Evolutionary conservation across 1,284 basidiomycete species (phyloP).

Genomic region (Microbotryum violaceum): DNA sequence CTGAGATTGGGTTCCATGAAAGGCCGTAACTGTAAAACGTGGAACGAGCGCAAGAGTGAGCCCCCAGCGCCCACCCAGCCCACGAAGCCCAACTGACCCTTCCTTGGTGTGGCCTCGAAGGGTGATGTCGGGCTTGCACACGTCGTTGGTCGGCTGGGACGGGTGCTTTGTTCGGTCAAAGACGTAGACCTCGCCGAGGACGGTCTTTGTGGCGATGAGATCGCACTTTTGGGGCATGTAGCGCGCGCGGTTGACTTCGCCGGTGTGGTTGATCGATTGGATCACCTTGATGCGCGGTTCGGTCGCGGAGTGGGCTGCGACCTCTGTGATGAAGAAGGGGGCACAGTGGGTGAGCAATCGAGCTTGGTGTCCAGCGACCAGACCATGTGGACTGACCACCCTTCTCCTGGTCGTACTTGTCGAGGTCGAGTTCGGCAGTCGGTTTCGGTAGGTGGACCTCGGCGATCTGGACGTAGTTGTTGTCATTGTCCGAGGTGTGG

Average conservation of each 20-base stretch:
- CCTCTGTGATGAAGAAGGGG: slow-evolving; percentile 47
- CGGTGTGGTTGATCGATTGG: slow-evolving; percentile 91
- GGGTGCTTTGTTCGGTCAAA: slow-evolving; percentile 98
- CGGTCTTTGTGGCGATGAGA: slow-evolving; percentile 88
- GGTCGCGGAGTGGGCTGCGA: slow-evolving; percentile 76
- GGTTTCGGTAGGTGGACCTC: slow-evolving; percentile 81
- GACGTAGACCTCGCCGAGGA: slow-evolving; percentile 80
- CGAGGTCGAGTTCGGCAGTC: slow-evolving; percentile 55
- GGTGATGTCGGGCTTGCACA: slow-evolving; percentile 83
- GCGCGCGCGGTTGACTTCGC: slow-evolving; percentile 92
- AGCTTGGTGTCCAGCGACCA: not conserved
- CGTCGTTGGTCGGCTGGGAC: slow-evolving; percentile 71
- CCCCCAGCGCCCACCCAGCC: not conserved
- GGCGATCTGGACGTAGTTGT: slow-evolving; percentile 95
- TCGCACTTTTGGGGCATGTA: slow-evolving; percentile 99
- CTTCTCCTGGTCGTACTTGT: slow-evolving; percentile 85
- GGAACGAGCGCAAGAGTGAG: not conserved
- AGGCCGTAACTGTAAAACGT: slow-evolving; percentile 65
- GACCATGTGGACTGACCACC: slow-evolving; percentile 48
- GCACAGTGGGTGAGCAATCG: not conserved
- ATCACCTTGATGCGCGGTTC: slow-evolving; percentile 76
- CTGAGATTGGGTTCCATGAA: slow-evolving; percentile 70
- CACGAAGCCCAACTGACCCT: slow-evolving; percentile 54
- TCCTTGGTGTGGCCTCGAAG: slow-evolving; percentile 84
- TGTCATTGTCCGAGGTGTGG: slow-evolving; percentile 89